Conservation (phyloP, 2,329 filamentous ascomycete species). For the Periglandula ipomoeae region DNA sequence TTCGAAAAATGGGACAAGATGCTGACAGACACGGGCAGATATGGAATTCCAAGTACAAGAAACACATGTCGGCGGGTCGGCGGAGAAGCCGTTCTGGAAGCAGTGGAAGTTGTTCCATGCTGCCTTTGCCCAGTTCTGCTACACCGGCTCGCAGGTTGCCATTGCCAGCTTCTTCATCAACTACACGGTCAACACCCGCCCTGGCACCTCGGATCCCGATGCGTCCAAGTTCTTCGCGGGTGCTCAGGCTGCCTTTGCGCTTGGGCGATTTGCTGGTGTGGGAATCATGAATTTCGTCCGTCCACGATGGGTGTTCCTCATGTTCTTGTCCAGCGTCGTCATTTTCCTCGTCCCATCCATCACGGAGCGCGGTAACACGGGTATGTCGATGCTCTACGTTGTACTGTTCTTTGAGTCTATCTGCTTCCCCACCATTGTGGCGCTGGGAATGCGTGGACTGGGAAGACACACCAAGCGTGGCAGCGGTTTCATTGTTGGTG, state of each 20-base stretch:
- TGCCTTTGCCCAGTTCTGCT: conserved; percentile 68
- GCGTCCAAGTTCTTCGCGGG: conserved; percentile 64
- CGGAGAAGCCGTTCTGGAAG: conserved; percentile 55
- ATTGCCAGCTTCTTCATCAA: conserved; percentile 66
- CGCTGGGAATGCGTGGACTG: conserved; percentile 64
- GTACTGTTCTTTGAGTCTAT: conserved; percentile 73
- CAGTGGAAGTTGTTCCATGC: conserved; percentile 72
- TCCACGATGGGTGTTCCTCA: conserved; percentile 59
- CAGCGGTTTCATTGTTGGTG: conserved; percentile 58
- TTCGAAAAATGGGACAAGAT: background rate
- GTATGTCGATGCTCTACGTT: conserved; percentile 55
- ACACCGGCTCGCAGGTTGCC: conserved; percentile 62
- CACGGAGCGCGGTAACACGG: conserved; percentile 34
- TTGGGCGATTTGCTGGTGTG: conserved; percentile 62
- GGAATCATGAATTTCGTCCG: conserved; percentile 57
- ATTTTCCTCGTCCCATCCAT: conserved; percentile 48
- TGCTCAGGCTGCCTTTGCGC: conserved; percentile 62
- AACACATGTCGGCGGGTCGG: conserved; percentile 37
- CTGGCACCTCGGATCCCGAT: conserved; percentile 36
- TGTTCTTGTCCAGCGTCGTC: conserved; percentile 55
- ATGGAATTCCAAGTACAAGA: conserved; percentile 53
- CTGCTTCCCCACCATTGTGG: conserved; percentile 74
- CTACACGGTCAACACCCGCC: conserved; percentile 54
- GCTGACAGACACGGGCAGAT: conserved; percentile 33
- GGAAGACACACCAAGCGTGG: conserved; percentile 71